Evolutionary conservation across 495 filamentous ascomycete species (phyloP), one percentile per base, ranked within the genome.

Genomic region (Talaromyces liani): DNA sequence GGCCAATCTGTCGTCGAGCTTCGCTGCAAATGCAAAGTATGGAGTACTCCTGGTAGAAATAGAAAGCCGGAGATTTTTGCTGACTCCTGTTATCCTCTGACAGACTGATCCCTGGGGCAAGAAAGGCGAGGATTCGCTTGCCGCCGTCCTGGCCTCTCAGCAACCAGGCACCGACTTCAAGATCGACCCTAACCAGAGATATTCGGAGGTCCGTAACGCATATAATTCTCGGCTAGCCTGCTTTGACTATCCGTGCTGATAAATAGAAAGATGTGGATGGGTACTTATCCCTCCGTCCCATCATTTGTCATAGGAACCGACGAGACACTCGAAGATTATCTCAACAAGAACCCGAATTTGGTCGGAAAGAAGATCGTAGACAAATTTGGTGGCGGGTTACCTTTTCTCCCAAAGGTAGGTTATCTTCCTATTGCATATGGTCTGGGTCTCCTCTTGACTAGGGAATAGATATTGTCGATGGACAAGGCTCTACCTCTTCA

Each of bases 401-500:
- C 89, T 0, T 94, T 86, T 66, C 75, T 94, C 0, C 88, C 90
- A 6, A 93, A 93, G 74, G 85, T 85, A 71, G 27, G 57, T 60
- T 27, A 55, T 33, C 22, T 24, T 20, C 18, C 39, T 18, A 20
- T 6, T 34, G 2, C 34, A n/a, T 2, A 27, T 41, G 65, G 8
- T 14, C 22, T 16, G 53, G 4, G 1, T 25, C 8, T 7, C 3
- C 16, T 56, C 22, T 60, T 47, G 29, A 36, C 22, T 20, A 29
- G 16, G 34, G 51, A 49, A 53, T 64, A 87, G 80, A 87, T 93
- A 54, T 77, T 92, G 2, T 93, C 88, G 7, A 90, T 93, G 65
- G 77, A 80, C 63, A 91, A 92, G 73, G 89, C 91, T 0, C 82
- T 94, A 0, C 89, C 88, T 1, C 80, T 94, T n/a, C 91, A 94